A percentile compares a stretch with the other conserved stretches of the same genome.
phyloP scores from a whole-genome alignment of 768 basidiomycete genomes.

The Tephrocybe sp. region DNA sequence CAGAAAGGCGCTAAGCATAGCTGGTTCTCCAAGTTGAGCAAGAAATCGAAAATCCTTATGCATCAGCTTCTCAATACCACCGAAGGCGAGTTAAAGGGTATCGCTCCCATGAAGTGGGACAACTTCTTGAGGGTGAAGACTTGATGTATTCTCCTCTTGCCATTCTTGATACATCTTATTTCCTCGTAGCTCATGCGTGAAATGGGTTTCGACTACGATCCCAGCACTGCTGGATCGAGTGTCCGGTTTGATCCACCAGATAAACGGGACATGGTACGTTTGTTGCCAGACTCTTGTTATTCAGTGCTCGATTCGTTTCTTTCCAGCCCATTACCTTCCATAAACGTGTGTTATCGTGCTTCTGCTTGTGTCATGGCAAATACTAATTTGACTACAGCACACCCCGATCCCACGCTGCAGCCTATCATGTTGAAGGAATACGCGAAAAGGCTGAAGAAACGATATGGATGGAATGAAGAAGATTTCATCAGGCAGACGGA shows the following conservation, averaged over 20 bases:
- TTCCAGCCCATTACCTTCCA: slow-evolving; percentile 72
- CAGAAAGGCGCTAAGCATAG: slow-evolving; percentile 46
- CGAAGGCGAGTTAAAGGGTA: slow-evolving; percentile 54
- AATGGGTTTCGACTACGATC: slow-evolving; percentile 75
- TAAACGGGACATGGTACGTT: slow-evolving; percentile 37
- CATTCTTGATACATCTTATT: not conserved
- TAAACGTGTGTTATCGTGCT: slow-evolving; percentile 50
- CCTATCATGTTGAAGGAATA: slow-evolving; percentile 49
- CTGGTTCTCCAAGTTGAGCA: slow-evolving; percentile 58
- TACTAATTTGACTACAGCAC: slow-evolving; percentile 43
- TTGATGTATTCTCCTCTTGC: not conserved
- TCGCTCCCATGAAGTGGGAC: slow-evolving; percentile 74
- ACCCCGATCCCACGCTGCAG: slow-evolving; percentile 68
- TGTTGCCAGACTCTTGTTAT: not conserved
- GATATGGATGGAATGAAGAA: slow-evolving; percentile 67
- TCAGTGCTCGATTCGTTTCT: not conserved
- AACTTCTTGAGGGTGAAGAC: slow-evolving; percentile 66
- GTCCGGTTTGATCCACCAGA: slow-evolving; percentile 81
- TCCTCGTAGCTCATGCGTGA: slow-evolving; percentile 65
- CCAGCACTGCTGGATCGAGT: slow-evolving; percentile 78
- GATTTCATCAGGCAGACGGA: slow-evolving; percentile 34
- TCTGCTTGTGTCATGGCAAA: not conserved
- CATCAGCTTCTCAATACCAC: slow-evolving; percentile 61
- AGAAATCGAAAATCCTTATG: slow-evolving; percentile 60
- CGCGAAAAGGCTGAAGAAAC: slow-evolving; percentile 55